Evolutionary conservation across 805 yeast species (phyloP), one percentile per base, ranked within the genome.

Genomic region (Isabelozyma rhagii): DNA sequence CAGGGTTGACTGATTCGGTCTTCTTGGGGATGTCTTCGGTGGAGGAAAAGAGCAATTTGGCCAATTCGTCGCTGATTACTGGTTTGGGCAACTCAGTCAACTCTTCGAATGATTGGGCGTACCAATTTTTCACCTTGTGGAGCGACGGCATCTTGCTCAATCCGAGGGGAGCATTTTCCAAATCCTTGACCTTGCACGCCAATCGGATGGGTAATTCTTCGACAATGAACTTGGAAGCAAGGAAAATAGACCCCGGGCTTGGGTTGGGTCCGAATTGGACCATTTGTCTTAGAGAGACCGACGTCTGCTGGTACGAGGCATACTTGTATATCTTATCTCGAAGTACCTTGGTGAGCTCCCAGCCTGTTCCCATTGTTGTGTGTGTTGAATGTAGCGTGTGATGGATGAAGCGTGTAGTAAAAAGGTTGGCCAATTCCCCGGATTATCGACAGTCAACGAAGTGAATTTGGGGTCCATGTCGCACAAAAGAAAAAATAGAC

Each of bases 181-280:
- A 72, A 60, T 90, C 97, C 62, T 87, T 84, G 34, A 90, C 96
- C 47, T 96, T 79, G 59, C 87, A 89, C 2, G 96, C 96, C 45
- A 90, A 74, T 51, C 97, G 75, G 41, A 90, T 88, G 1, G 97
- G 97, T 36, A 91, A 76, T 66, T 91, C 97, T 61, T 89, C 89
- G 1, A 87, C 89, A 8, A 87, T 83, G 62, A 90, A 90, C 64
- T 86, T 88, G 6, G 92, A 85, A 0, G 96, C 96, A 44, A 88
- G 78, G 64, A 87, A 91, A 40, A 89, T 71, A 9, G 87, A 80
- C 3, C 96, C 96, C 11, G 87, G 88, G 31, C 81, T 77, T 6
- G 96, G 94, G 43, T 79, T 73, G 8, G 85, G 83, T 3, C 97
- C 97, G 70, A 90, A 87, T 62, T 88, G 94, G 15, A 90, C 97